phyloP scores from a whole-genome alignment of 2,329 filamentous ascomycete genomes.

The Sodiomyces alkalinus region DNA sequence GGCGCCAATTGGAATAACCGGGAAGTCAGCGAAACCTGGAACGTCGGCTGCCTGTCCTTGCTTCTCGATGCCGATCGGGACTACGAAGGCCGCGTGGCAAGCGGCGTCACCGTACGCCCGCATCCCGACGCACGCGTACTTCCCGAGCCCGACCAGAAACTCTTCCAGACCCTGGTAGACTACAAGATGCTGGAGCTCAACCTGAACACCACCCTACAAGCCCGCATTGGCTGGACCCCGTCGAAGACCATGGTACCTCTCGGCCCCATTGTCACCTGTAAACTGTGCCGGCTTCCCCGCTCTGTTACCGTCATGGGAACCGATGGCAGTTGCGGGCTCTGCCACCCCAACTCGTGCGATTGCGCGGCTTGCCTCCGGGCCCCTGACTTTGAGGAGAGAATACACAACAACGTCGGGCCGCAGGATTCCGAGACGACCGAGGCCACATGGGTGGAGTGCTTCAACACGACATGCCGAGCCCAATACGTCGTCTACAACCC shows the following conservation, averaged over 20 bases:
- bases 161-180: constrained; percentile 28
- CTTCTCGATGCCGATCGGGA: constrained; percentile 29
- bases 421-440: constrained; percentile 16
- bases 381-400: constrained; percentile 10
- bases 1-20: constrained; percentile 29
- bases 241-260: constrained; percentile 24
- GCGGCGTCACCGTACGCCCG: constrained; percentile 8
- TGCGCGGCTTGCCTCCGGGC: constrained; percentile 9
- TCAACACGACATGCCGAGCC: constrained; percentile 22
- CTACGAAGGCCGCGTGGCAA: constrained; percentile 13
- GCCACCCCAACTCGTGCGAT: constrained; percentile 11
- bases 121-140: constrained; percentile 14
- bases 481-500: constrained; percentile 35
- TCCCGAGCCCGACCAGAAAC: constrained; percentile 17
- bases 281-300: constrained; percentile 25
- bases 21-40: constrained; percentile 34
- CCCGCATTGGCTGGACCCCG: constrained; percentile 28
- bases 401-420: constrained; percentile 14
- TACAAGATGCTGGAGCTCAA: constrained; percentile 32
- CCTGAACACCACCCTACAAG: constrained; percentile 25
- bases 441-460: constrained; percentile 32
- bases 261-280: constrained; percentile 26
- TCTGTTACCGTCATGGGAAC: constrained; percentile 33
- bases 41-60: constrained; percentile 25
- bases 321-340: constrained; percentile 24